Evolutionary conservation across 2,329 filamentous ascomycete species (phyloP).

Genomic region (Pyricularia grisea): DNA sequence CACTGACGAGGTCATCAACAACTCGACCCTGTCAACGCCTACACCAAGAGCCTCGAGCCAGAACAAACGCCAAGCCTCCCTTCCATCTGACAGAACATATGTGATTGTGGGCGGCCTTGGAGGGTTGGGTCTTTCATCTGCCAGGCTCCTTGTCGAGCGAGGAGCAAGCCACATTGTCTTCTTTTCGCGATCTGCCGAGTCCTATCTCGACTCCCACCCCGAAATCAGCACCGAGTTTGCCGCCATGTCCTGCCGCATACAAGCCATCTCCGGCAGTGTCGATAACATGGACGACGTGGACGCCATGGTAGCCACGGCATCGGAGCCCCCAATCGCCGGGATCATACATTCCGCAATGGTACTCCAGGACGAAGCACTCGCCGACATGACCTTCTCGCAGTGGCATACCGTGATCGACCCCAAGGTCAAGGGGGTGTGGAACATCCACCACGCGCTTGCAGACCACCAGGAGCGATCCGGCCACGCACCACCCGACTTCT

Average conservation of each 20-base stretch:
- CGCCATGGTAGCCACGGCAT: conserved; percentile 7
- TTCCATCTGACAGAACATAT: conserved; percentile 19
- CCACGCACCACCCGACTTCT: conserved; percentile 6
- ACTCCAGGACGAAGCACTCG: conserved; percentile 10
- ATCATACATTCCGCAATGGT: conserved; percentile 18
- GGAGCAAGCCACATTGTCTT: conserved; percentile 29
- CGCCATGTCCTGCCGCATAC: conserved; percentile 10
- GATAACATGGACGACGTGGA: conserved; percentile 9
- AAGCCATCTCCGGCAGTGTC: conserved; percentile 11
- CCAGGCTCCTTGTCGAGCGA: conserved; percentile 22
- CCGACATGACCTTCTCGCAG: conserved; percentile 18
- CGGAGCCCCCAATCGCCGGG: conserved; percentile 13
- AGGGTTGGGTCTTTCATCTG: conserved; percentile 24
- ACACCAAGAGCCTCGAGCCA: neutral
- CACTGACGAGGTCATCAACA: neutral
- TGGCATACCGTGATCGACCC: conserved; percentile 26
- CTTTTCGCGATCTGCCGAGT: conserved; percentile 23
- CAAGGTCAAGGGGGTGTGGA: conserved; percentile 28
- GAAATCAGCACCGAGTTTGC: conserved; percentile 12
- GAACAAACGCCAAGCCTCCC: neutral
- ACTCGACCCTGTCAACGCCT: neutral
- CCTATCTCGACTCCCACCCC: conserved; percentile 7
- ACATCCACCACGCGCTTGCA: conserved; percentile 23
- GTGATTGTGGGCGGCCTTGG: conserved; percentile 27
- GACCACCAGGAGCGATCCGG: neutral